phyloP scores from a whole-genome alignment of 129 eudicot species.

The Flaveria linearis region DNA sequence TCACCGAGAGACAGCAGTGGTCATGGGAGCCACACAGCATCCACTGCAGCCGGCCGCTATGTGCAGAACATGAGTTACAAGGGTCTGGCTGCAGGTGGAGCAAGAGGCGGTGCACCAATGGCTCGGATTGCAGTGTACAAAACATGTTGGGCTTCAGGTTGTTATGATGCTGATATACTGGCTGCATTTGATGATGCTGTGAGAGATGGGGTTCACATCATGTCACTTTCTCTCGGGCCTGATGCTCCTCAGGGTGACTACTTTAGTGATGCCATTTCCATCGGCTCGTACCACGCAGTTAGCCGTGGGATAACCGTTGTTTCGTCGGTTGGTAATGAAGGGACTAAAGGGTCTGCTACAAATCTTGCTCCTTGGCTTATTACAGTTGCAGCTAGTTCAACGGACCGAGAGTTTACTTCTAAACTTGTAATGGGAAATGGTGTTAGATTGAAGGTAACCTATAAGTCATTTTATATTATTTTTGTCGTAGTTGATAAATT shows the following conservation, averaged over 20 bases:
- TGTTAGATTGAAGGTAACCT: slow-evolving; percentile 49
- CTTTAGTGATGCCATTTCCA: slow-evolving; percentile 75
- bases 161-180: slow-evolving; percentile 76
- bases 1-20: slow-evolving; percentile 80
- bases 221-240: slow-evolving; percentile 72
- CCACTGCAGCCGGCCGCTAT: slow-evolving; percentile 80
- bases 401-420: slow-evolving; percentile 69
- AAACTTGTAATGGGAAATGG: slow-evolving; percentile 66
- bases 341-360: slow-evolving; percentile 59
- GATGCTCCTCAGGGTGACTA: slow-evolving; percentile 86
- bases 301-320: slow-evolving; percentile 78
- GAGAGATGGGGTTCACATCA: slow-evolving; percentile 73
- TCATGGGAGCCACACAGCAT: slow-evolving; percentile 90
- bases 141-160: slow-evolving; percentile 84
- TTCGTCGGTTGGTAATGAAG: slow-evolving; percentile 81
- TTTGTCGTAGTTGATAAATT: neutral
- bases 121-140: slow-evolving; percentile 88
- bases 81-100: slow-evolving; percentile 74
- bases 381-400: slow-evolving; percentile 87
- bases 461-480: neutral
- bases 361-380: slow-evolving; percentile 92
- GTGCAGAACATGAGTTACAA: slow-evolving; percentile 65
- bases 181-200: slow-evolving; percentile 94
- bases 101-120: slow-evolving; percentile 89
- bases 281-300: slow-evolving; percentile 83